A percentile compares a stretch with the other conserved stretches of the same genome.
These are phyloP conservation scores for Plasmodium cynomolgi DNA, from an alignment of 169 alveolate genomes.

Conservation along the genomic window DNA sequence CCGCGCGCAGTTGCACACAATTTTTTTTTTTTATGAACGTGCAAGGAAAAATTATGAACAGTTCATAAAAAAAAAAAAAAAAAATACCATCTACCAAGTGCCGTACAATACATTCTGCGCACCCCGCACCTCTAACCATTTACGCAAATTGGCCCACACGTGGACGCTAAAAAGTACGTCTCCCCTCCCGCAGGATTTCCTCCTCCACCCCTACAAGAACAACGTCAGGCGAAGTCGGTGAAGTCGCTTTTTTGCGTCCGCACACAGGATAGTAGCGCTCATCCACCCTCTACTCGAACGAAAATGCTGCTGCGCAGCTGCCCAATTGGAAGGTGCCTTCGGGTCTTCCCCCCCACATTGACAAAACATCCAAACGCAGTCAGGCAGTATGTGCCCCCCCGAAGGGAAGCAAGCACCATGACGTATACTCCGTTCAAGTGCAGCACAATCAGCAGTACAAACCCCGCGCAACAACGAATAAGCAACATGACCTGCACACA, in stretches of 20 bases:
- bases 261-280: not conserved
- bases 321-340: not conserved
- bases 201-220: not conserved
- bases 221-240: not conserved
- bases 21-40: not conserved
- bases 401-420: not conserved
- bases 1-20: not conserved
- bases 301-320: not conserved
- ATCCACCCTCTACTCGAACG: not conserved
- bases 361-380: not conserved
- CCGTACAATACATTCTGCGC: not conserved
- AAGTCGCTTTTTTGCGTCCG: not conserved
- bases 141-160: not conserved
- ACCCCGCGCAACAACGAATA: not conserved
- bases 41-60: constrained; percentile 19
- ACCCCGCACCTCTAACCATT: not conserved
- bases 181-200: not conserved
- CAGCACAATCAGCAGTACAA: not conserved
- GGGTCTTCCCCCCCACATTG: not conserved
- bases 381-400: not conserved
- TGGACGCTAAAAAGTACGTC: not conserved
- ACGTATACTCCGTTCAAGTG: not conserved
- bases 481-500: not conserved
- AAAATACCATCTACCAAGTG: not conserved
- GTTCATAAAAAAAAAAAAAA: constrained; percentile 16